These are phyloP conservation scores for Calophaca sinica DNA, from an alignment of 306 rosid species.

Conservation along the genomic window DNA sequence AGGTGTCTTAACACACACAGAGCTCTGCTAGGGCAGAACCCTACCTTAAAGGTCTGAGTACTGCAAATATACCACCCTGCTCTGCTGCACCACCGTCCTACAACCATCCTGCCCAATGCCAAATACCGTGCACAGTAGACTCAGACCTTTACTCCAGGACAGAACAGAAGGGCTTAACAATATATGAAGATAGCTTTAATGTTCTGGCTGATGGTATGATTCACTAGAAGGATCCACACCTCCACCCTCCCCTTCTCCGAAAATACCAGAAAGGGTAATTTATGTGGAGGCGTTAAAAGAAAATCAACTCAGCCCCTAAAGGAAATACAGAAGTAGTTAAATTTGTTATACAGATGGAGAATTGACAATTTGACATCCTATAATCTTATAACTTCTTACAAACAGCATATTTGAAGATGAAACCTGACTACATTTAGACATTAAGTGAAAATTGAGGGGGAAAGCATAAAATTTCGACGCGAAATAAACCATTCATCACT, in stretches of 20 bases:
- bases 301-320: not conserved
- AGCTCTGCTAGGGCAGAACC: not conserved
- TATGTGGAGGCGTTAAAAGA: not conserved
- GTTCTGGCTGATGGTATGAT: too few species aligned
- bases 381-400: not conserved
- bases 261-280: not conserved
- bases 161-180: not conserved
- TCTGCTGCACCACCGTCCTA: not conserved
- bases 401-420: not conserved
- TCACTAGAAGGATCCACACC: not conserved
- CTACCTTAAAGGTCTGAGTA: not conserved
- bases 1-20: not conserved
- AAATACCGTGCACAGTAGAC: not conserved
- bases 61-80: not conserved
- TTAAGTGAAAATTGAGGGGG: not conserved
- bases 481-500: slow-evolving; percentile 6
- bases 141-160: not conserved
- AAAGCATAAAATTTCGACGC: not conserved
- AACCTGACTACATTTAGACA: not conserved
- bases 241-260: not conserved
- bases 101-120: not conserved
- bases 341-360: not conserved
- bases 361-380: not conserved
- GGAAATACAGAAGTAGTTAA: slow-evolving; percentile 16
- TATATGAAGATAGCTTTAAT: not conserved